These are phyloP conservation scores for Staphylotrichum tortipilum DNA, from an alignment of 495 filamentous ascomycete species.

Conservation along the genomic window DNA sequence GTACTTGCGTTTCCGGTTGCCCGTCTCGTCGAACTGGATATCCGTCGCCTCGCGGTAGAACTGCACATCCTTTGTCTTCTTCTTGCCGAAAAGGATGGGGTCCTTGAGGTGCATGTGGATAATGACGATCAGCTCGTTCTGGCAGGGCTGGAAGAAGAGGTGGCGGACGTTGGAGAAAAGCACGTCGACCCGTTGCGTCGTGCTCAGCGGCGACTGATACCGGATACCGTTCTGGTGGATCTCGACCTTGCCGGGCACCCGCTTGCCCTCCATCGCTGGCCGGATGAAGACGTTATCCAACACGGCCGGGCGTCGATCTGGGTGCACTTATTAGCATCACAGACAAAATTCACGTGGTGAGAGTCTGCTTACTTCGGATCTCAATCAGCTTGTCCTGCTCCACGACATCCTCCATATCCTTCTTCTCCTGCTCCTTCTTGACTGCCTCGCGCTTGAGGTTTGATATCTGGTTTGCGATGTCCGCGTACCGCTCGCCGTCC, in stretches of 20 bases:
- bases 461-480: conserved; percentile 81
- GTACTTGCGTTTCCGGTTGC: conserved; percentile 94
- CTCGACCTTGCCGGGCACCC: conserved; percentile 87
- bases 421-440: conserved; percentile 94
- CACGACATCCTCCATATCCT: conserved; percentile 99
- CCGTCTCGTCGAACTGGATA: conserved; percentile 98
- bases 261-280: conserved; percentile 89
- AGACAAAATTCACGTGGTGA: not conserved
- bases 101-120: conserved; percentile 98
- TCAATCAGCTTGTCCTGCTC: conserved; percentile 96
- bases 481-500: conserved; percentile 76
- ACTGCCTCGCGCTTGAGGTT: conserved; percentile 86
- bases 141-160: conserved; percentile 96
- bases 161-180: conserved; percentile 98
- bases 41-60: conserved; percentile 98
- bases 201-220: conserved; percentile 79
- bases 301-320: conserved; percentile 77
- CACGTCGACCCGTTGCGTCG: conserved; percentile 77
- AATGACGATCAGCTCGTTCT: conserved; percentile 91
- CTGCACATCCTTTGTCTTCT: conserved; percentile 94
- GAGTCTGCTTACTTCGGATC: conserved; percentile 61
- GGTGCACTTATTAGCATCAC: conserved; percentile 26
- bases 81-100: conserved; percentile 92
- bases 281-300: conserved; percentile 90
- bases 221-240: conserved; percentile 99